Evolutionary conservation across 1,139 yeast species (phyloP).

Genomic region (Sugiyamaella grinbergsii): DNA sequence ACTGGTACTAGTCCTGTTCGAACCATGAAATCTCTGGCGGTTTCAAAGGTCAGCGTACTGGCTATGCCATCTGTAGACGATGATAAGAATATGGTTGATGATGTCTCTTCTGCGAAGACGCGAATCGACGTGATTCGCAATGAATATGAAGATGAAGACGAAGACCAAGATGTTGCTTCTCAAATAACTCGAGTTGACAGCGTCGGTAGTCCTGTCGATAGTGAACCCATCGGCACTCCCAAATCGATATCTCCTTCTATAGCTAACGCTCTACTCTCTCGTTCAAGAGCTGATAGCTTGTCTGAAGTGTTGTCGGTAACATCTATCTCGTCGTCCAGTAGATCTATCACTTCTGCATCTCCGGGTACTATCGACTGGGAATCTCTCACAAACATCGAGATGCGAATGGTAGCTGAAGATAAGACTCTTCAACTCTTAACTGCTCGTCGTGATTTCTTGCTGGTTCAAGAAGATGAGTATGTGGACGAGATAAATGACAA

Average conservation of each 20-base stretch:
- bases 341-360: constrained; percentile 1
- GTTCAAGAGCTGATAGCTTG: background rate
- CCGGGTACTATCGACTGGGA: constrained; percentile 24
- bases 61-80: background rate
- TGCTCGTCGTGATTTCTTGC: constrained; percentile 21
- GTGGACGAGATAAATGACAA: constrained; percentile 4
- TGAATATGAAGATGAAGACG: background rate
- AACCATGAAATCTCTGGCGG: background rate
- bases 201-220: background rate
- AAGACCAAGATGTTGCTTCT: background rate
- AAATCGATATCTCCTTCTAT: too few species aligned
- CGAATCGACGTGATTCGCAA: background rate
- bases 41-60: background rate
- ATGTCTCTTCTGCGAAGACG: background rate
- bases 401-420: constrained; percentile 23
- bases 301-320: constrained; percentile 2
- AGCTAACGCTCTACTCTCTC: background rate
- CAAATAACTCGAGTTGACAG: background rate
- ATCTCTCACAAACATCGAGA: constrained; percentile 25
- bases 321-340: background rate
- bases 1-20: background rate
- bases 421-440: constrained; percentile 12
- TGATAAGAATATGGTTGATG: background rate
- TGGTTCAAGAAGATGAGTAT: constrained; percentile 21
- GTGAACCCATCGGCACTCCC: background rate